Evolutionary conservation across 2,329 filamentous ascomycete species (phyloP).

Genomic region (Stachybotrys chartarum): DNA sequence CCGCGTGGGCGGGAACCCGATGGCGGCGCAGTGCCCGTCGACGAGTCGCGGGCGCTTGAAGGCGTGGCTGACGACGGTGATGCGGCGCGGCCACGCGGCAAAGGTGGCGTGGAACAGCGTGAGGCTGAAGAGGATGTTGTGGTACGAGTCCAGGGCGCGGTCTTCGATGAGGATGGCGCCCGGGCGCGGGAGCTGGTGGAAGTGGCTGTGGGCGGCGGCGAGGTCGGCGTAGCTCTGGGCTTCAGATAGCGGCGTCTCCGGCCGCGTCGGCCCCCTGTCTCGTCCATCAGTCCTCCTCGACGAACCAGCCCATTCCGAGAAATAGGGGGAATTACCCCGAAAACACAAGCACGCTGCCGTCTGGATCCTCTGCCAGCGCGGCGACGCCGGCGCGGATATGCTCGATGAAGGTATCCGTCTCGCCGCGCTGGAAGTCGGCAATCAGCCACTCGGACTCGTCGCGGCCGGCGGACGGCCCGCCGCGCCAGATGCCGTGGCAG

Average conservation of each 20-base stretch:
- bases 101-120: slow-evolving; percentile 35
- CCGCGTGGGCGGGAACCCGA: slow-evolving; percentile 42
- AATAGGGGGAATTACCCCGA: slow-evolving; percentile 50
- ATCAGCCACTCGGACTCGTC: slow-evolving; percentile 64
- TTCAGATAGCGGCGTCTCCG: slow-evolving; percentile 49
- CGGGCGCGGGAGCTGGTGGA: slow-evolving; percentile 9
- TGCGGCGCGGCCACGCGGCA: slow-evolving; percentile 42
- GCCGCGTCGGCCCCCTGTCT: slow-evolving; percentile 54
- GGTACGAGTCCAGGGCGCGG: slow-evolving; percentile 74
- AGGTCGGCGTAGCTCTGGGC: slow-evolving; percentile 55
- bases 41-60: slow-evolving; percentile 62
- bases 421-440: slow-evolving; percentile 67
- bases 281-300: too few species aligned
- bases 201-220: slow-evolving; percentile 38
- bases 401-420: slow-evolving; percentile 71
- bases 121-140: slow-evolving; percentile 75
- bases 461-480: slow-evolving; percentile 43
- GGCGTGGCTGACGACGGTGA: slow-evolving; percentile 61
- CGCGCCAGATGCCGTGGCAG: slow-evolving; percentile 74
- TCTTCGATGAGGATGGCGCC: slow-evolving; percentile 52
- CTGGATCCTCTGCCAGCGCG: slow-evolving; percentile 36
- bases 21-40: slow-evolving; percentile 55
- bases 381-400: slow-evolving; percentile 63
- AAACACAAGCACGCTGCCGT: slow-evolving; percentile 53
- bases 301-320: too few species aligned